Evolutionary conservation across 139 green algal genomes (phyloP), one percentile per base, ranked within the genome.

Genomic region (Pleodorina starrii): DNA sequence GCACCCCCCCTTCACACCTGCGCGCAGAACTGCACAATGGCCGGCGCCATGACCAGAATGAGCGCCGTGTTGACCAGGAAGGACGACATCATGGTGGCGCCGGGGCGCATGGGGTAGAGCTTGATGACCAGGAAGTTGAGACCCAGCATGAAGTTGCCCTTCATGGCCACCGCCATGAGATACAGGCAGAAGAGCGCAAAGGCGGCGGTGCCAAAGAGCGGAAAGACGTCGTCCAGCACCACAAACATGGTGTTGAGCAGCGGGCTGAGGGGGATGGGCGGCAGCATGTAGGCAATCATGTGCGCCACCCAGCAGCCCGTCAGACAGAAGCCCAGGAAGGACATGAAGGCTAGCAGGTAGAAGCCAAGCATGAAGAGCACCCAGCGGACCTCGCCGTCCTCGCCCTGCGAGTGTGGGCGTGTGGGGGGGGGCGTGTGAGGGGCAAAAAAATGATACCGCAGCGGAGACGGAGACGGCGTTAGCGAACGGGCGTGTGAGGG

Each of bases 141-240:
- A 40, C 84, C 69, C 40, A 99, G 88, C 85, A 98, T 96, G 86
- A 97, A 97, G 90, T 97, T 97, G 48, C 98, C 98, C 90, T 68
- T 73, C 63, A 83, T 89, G 69, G 69, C 71, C 19, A 66, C 77
- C 17, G 51, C 86, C 50, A 99, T 95, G 38, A 99, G 91, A 91
- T 99, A 99, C 84, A 99, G 98, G 90, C 95, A 99, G 93, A 99
- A 99, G 50, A 97, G 36, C 14, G 93, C 94, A 89, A 99, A 99
- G 21, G 96, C 93, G 0, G 91, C 81, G 0, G 95, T 97, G n/a
- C 98, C 98, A 90, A 99, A 97, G 23, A 99, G 90, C 21, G 95
- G 92, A 78, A 98, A 99, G 23, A 95, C 96, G 60, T 86, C 77
- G 91, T 99, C 97, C 86, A 99, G 92, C 71, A 92, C 91, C 51